Conservation (phyloP, 768 basidiomycete species). For the Fomitopsis serialis region DNA sequence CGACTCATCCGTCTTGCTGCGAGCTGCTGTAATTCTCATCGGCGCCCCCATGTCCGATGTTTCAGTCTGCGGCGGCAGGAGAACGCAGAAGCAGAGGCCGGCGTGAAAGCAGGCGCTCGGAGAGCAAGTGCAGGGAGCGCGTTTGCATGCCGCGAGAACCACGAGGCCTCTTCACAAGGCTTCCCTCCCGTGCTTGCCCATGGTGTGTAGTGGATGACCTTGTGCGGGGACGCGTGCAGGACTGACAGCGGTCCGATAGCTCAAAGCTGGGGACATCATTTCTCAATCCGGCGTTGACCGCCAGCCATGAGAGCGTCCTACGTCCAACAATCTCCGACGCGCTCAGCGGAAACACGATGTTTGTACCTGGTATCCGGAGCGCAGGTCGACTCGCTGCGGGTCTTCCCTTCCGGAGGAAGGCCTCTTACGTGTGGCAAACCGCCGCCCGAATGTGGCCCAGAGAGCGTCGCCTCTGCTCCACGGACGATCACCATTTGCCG, state of each 20-base stretch:
- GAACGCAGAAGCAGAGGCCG: no score
- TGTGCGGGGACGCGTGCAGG: not conserved
- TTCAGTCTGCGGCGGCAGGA: not conserved
- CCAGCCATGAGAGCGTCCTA: no score
- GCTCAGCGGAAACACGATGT: no score
- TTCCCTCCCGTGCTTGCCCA: not conserved
- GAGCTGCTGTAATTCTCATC: no score
- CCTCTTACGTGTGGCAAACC: not conserved
- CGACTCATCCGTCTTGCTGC: no score
- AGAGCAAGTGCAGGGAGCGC: no score
- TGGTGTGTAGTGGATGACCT: no score
- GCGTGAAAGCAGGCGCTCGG: no score
- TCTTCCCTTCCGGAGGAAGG: not conserved
- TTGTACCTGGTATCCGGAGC: not conserved
- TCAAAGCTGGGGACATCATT: not conserved
- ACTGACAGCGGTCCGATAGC: not conserved
- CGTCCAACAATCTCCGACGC: no score
- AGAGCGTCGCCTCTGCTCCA: not conserved
- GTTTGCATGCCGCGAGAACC: no score
- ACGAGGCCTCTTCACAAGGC: not conserved
- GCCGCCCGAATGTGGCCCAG: not conserved
- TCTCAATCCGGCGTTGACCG: no score
- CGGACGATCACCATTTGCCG: not conserved
- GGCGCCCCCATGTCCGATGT: not conserved
- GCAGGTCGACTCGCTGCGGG: not conserved